A percentile compares a stretch with the other conserved stretches of the same genome.
phyloP scores from a whole-genome alignment of 176 grass and related monocot species.

The Cenchrus americanus region DNA sequence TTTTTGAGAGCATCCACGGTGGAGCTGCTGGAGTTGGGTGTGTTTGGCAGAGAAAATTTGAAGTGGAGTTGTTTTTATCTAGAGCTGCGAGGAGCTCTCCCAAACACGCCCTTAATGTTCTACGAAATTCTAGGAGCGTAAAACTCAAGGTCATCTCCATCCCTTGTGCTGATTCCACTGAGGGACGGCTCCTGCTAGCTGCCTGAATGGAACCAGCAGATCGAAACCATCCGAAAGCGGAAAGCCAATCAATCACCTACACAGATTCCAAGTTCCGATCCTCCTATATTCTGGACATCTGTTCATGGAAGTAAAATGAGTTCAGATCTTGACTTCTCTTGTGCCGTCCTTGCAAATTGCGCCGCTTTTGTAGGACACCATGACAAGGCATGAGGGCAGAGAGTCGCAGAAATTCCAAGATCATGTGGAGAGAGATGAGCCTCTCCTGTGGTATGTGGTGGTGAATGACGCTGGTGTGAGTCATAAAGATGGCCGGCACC shows the following conservation, averaged over 20 bases:
- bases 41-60: no score
- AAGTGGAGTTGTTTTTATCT: no score
- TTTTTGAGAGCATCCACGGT: no score
- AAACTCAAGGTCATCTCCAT: background rate
- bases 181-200: background rate
- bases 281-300: background rate
- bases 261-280: background rate
- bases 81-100: no score
- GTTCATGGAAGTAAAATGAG: background rate
- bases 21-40: no score
- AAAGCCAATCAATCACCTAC: background rate
- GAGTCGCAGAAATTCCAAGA: slow-evolving; percentile 14
- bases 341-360: background rate
- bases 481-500: slow-evolving; percentile 42
- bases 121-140: background rate
- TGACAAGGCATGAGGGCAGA: background rate
- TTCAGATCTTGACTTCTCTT: slow-evolving; percentile 2
- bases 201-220: slow-evolving; percentile 9
- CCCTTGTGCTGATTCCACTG: background rate
- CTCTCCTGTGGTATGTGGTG: background rate
- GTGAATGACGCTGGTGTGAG: slow-evolving; percentile 41
- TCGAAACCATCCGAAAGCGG: background rate
- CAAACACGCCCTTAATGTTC: no score
- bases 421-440: slow-evolving; percentile 21
- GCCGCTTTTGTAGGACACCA: slow-evolving; percentile 5